Evolutionary conservation across 208 protist species (phyloP), one percentile per base, ranked within the genome.

Genomic region (Trypanosoma theileri): DNA sequence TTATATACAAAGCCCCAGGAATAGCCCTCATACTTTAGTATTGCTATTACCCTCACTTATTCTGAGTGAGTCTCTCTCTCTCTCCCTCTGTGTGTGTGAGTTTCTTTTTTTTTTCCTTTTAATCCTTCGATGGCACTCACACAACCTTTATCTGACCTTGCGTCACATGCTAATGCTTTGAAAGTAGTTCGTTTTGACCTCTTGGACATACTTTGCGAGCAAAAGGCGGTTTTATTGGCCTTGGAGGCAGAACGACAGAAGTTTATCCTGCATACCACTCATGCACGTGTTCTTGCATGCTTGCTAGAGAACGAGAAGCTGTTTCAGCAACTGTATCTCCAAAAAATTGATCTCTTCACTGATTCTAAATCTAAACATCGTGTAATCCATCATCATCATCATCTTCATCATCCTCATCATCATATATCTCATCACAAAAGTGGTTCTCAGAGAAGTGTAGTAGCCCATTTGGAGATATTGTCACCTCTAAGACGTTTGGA

Each of bases 161-260:
- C 14, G 21, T 40, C 26, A 31, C n/a, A 10, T 17, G 8, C 21
- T 11, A 51, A 59, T 60, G 24, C 59, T 40, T 16, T 58, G 11
- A 16, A n/a, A 2, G n/a, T 24, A 59, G 8, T 50, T 16, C 61
- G 19, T 16, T 7, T 51, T 45, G 41, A 54, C 13, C 61, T 59
- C 41, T 61, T 64, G 61, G 42, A 31, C n/a, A 40, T n/a, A 0
- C 22, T 21, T 16, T 28, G 28, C 17, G 35, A 12, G 14, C 48
- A 71, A 42, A 71, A 77, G 40, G 44, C 24, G 22, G 58, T 45
- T 16, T 21, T 72, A 1, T 66, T 67, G 35, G 57, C 62, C 51
- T n/a, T 61, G 7, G 57, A 72, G 21, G 46, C 0, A 41, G n/a
- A 68, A 21, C 63, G 63, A 17, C 22, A 54, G 6, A 14, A 16